Percentiles rank a stretch among this genome's conserved stretches.
phyloP scores from a whole-genome alignment of 495 filamentous ascomycete species.

The Alectoria sarmentosa region DNA sequence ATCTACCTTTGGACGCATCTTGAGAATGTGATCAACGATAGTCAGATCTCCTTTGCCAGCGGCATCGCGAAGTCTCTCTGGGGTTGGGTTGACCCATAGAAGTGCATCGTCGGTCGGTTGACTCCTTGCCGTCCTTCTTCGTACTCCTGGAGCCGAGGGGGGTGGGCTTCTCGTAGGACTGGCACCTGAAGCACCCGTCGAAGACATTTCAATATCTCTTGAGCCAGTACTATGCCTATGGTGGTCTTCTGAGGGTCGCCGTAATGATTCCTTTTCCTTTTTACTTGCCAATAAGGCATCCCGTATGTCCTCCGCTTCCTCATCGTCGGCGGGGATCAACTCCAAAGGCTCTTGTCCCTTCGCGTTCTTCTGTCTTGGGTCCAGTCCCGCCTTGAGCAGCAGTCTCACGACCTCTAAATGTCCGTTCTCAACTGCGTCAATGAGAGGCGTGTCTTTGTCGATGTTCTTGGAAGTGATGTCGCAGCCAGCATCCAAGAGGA shows the following conservation, averaged over 20 bases:
- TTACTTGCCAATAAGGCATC: slow-evolving; percentile 40
- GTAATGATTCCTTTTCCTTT: slow-evolving; percentile 39
- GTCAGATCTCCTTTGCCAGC: slow-evolving; percentile 77
- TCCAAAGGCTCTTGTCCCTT: slow-evolving; percentile 85
- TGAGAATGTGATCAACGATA: slow-evolving; percentile 71
- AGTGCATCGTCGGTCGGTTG: slow-evolving; percentile 55
- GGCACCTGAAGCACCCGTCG: slow-evolving; percentile 55
- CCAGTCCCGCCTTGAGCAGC: slow-evolving; percentile 75
- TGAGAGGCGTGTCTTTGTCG: slow-evolving; percentile 86
- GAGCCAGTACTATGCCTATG: slow-evolving; percentile 40
- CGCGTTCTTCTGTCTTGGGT: slow-evolving; percentile 79
- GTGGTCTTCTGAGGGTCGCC: slow-evolving; percentile 60
- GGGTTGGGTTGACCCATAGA: slow-evolving; percentile 53
- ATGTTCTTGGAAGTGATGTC: slow-evolving; percentile 72
- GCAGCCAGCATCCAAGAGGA: slow-evolving; percentile 71
- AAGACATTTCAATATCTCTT: slow-evolving; percentile 49
- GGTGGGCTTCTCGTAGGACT: slow-evolving; percentile 60
- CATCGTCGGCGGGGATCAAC: slow-evolving; percentile 60
- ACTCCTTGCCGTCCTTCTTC: slow-evolving; percentile 50
- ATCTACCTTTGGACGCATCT: slow-evolving; percentile 69
- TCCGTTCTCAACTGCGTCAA: slow-evolving; percentile 93
- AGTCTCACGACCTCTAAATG: slow-evolving; percentile 86
- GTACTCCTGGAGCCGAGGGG: slow-evolving; percentile 30
- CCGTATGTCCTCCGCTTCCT: slow-evolving; percentile 55
- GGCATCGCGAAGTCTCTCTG: slow-evolving; percentile 68